Conservation (phyloP, 2,329 filamentous ascomycete species). For the Penicillium griseofulvum region DNA sequence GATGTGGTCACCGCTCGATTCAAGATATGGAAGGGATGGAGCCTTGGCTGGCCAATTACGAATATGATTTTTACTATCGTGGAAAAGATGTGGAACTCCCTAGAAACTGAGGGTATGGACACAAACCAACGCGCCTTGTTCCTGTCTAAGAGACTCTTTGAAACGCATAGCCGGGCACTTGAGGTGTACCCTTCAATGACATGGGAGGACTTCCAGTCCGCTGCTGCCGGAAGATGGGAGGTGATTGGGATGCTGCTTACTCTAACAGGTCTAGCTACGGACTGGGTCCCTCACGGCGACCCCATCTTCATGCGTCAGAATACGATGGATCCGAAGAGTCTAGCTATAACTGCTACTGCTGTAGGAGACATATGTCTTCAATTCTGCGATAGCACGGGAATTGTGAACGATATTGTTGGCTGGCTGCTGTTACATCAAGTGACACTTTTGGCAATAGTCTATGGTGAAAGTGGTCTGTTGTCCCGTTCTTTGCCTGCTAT, state of each 20-base stretch:
- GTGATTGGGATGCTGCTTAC: slow-evolving; percentile 23
- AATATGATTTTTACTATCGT: slow-evolving; percentile 17
- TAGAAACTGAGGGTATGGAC: slow-evolving; percentile 8
- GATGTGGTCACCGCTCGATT: slow-evolving; percentile 14
- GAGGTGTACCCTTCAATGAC: slow-evolving; percentile 17
- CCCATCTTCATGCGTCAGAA: slow-evolving; percentile 4
- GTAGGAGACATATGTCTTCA: slow-evolving; percentile 30
- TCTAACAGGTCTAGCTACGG: slow-evolving; percentile 14
- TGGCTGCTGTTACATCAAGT: slow-evolving; percentile 30
- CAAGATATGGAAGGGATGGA: slow-evolving; percentile 20
- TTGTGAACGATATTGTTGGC: slow-evolving; percentile 25
- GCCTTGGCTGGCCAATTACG: slow-evolving; percentile 20
- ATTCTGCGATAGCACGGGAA: slow-evolving; percentile 25
- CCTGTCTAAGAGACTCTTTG: slow-evolving; percentile 21
- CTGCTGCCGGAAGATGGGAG: slow-evolving; percentile 23
- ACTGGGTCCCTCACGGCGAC: slow-evolving; percentile 8
- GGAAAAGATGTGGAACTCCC: slow-evolving; percentile 17
- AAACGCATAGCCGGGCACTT: slow-evolving; percentile 16
- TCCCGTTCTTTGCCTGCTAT: background rate
- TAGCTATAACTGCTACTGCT: slow-evolving; percentile 18
- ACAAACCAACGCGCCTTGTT: slow-evolving; percentile 10
- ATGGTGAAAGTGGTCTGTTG: slow-evolving; percentile 23
- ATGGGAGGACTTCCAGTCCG: slow-evolving; percentile 19
- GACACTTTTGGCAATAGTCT: slow-evolving; percentile 21
- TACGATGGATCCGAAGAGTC: slow-evolving; percentile 3